Percentiles rank a stretch among this genome's conserved stretches.
Conservation (phyloP, 2,329 filamentous ascomycete genomes). For the Xylariaceae sp. region DNA sequence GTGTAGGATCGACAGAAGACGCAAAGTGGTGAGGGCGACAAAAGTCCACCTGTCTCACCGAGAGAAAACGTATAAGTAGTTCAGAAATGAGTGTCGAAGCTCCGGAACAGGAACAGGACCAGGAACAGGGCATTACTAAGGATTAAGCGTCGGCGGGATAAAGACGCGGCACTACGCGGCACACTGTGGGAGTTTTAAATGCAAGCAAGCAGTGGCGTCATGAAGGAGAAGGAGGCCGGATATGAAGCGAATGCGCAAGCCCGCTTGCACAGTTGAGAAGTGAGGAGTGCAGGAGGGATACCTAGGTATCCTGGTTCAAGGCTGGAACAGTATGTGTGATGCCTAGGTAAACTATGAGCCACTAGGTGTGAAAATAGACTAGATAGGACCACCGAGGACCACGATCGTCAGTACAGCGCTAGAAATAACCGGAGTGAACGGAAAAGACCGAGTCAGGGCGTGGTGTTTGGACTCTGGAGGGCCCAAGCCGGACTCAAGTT, state of each 20-base stretch:
- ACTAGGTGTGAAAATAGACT: background rate
- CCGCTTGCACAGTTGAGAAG: background rate
- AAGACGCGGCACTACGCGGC: background rate
- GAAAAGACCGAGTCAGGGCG: background rate
- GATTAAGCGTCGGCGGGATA: background rate
- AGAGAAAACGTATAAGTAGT: background rate
- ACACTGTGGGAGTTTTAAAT: background rate
- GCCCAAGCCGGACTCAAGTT: background rate
- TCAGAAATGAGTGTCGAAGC: background rate
- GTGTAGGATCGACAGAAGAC: background rate
- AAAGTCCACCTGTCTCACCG: conserved; percentile 1
- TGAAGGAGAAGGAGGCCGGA: background rate
- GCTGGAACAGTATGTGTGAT: no score
- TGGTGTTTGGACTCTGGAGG: background rate
- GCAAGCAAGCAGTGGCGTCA: conserved; percentile 6
- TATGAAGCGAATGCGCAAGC: conserved; percentile 1
- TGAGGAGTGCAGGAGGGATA: no score
- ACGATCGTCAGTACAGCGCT: conserved; percentile 4
- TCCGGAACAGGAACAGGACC: background rate
- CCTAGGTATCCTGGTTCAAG: no score
- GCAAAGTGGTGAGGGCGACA: background rate
- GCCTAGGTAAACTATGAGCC: conserved; percentile 5
- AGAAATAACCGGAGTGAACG: background rate
- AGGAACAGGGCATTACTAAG: background rate
- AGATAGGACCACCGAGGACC: background rate